Evolutionary conservation across 2,329 filamentous ascomycete species (phyloP).

Genomic region (Neonectria magnoliae): DNA sequence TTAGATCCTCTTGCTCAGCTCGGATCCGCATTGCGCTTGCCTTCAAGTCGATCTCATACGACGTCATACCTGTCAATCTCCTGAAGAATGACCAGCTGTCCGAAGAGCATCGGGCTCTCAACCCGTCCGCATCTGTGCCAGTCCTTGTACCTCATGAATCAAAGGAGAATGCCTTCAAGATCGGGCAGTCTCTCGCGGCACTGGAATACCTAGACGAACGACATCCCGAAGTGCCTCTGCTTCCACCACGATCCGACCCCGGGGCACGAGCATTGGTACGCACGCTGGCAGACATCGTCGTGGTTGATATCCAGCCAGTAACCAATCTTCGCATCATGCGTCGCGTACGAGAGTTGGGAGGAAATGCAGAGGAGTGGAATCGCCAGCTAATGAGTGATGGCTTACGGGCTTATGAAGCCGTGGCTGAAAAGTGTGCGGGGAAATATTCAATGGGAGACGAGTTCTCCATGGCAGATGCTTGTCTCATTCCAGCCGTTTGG

Average conservation of each 20-base stretch:
- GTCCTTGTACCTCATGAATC: constrained; percentile 56
- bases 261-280: constrained; percentile 60
- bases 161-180: constrained; percentile 48
- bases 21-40: constrained; percentile 69
- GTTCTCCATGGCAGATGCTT: constrained; percentile 67
- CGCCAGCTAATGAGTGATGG: constrained; percentile 61
- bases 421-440: constrained; percentile 53
- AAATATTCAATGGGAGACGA: constrained; percentile 65
- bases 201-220: constrained; percentile 71
- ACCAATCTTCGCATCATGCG: constrained; percentile 66
- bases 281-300: constrained; percentile 63
- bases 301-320: constrained; percentile 67
- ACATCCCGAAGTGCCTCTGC: constrained; percentile 54
- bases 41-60: constrained; percentile 62
- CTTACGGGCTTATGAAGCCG: constrained; percentile 65
- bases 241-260: constrained; percentile 59
- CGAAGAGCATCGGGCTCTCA: constrained; percentile 56
- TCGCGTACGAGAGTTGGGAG: constrained; percentile 56
- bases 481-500: constrained; percentile 67
- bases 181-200: constrained; percentile 67
- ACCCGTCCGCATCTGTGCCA: constrained; percentile 66
- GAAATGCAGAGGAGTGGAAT: constrained; percentile 60
- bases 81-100: constrained; percentile 62
- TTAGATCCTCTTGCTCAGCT: constrained; percentile 70
- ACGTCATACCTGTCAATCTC: constrained; percentile 61